These are phyloP conservation scores for Arthrobotrys conoides DNA, from an alignment of 2,329 filamentous ascomycete genomes.

Conservation along the genomic window DNA sequence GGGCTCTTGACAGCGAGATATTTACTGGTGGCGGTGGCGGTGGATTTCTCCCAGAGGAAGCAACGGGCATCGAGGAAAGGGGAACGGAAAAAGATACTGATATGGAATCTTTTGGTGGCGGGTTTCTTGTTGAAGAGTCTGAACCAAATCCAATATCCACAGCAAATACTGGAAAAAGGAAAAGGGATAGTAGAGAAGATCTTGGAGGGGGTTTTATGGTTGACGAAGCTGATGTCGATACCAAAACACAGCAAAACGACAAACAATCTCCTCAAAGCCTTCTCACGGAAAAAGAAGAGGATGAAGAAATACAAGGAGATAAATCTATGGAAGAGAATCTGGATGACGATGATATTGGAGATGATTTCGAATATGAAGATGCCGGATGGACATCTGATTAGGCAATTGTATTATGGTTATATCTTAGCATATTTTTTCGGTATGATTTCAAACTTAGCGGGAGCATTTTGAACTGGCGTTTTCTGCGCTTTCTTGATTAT, in stretches of 20 bases:
- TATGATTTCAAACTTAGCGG: not conserved
- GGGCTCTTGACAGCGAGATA: not conserved
- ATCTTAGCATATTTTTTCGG: no score
- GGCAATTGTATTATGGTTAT: not conserved
- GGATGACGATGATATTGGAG: constrained; percentile 22
- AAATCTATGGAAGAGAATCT: not conserved
- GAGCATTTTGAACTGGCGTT: constrained; percentile 7
- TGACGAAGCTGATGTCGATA: constrained; percentile 66
- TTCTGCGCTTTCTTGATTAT: no score
- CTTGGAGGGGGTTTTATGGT: constrained; percentile 61
- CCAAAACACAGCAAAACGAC: not conserved
- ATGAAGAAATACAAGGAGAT: constrained; percentile 15
- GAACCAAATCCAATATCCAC: not conserved
- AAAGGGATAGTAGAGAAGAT: constrained; percentile 17
- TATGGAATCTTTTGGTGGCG: no score
- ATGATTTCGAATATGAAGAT: constrained; percentile 57
- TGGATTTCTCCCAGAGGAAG: constrained; percentile 18
- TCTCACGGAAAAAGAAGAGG: not conserved
- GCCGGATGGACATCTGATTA: constrained; percentile 50
- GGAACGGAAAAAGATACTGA: no score
- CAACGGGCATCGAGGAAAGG: not conserved
- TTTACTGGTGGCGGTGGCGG: constrained; percentile 34
- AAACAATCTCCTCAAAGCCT: constrained; percentile 11
- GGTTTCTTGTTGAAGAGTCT: constrained; percentile 33
- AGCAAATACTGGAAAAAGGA: not conserved